phyloP scores from a whole-genome alignment of 306 rosid species.

The Betula pendula region DNA sequence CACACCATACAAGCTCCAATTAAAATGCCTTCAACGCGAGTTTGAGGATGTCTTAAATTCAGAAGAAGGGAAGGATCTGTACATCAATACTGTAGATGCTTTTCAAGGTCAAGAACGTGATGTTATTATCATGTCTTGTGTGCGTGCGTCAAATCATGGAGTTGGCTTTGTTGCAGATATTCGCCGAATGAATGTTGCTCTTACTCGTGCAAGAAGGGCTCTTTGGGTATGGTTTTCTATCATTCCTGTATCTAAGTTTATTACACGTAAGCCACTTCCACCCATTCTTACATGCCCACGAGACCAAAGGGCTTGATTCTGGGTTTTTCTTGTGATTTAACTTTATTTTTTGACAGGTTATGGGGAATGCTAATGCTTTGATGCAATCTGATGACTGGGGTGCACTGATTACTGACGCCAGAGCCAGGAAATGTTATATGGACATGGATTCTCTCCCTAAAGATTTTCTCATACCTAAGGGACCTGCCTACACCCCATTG shows the following conservation, averaged over 20 bases:
- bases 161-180: slow-evolving; percentile 98
- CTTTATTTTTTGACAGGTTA: slow-evolving; percentile 62
- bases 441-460: slow-evolving; percentile 91
- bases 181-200: slow-evolving; percentile 97
- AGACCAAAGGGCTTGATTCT: background rate
- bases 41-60: slow-evolving; percentile 83
- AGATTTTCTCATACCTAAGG: slow-evolving; percentile 67
- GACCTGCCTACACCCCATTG: slow-evolving; percentile 51
- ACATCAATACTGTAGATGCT: slow-evolving; percentile 96
- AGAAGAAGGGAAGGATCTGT: slow-evolving; percentile 92
- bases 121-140: slow-evolving; percentile 97
- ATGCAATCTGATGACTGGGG: slow-evolving; percentile 92
- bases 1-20: slow-evolving; percentile 95
- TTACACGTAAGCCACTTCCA: background rate
- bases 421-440: slow-evolving; percentile 75
- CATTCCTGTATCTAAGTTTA: slow-evolving; percentile 1
- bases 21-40: slow-evolving; percentile 94
- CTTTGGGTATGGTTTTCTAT: slow-evolving; percentile 72
- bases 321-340: slow-evolving; percentile 12
- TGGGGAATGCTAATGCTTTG: slow-evolving; percentile 92
- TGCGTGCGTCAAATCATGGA: slow-evolving; percentile 91
- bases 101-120: slow-evolving; percentile 99
- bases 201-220: slow-evolving; percentile 95
- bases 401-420: slow-evolving; percentile 79
- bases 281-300: background rate